Base-by-base conservation (phyloP, 768 basidiomycete species). In the Calocybe gangraenosa region DNA sequence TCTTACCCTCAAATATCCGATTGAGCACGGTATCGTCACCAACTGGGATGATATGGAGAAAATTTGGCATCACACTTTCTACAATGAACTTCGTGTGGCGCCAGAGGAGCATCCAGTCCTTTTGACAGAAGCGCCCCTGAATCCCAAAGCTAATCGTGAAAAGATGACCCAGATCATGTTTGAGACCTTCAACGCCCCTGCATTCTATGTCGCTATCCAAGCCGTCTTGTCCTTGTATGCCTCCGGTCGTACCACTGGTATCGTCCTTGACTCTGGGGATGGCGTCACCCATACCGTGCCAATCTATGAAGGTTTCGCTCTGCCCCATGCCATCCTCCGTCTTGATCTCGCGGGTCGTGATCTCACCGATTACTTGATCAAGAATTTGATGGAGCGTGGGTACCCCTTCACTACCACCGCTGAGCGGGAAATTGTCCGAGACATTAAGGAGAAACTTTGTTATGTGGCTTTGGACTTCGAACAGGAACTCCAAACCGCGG, bases 1-100 rank as follows among this genome's bases (percentile, higher is more conserved):
- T 65, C 76, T 95, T 52, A 87, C 86, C 37, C 70, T 95, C 58
- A 92, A 93, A 71, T 92, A 95, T 72, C 92, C 90, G 42, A 92
- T 92, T 56, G 88, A 92, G 66, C 90, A 92, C 71, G 89, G 90
- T 68, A 87, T 92, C 61, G 88, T 95, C 65, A 93, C 92, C 67
- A 93, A 96, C 82, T 96, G 93, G 93, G 93, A 94, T 59, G 92
- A 94, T 69, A 94, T 94, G 92, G 93, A 95, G 75, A 93, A 94
- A 74, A 94, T 94, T 65, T 95, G 92, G 92, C 91, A 93, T 66
- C 92, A 94, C 75, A 93, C 92, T 23, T 95, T 94, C 70, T 94
- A 91, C 81, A 93, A 93, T 65, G 91, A 92, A 68, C 82, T 92
- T 49, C 89, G 90, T 70, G 89, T 93, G 56, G 90, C 89, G 3